Evolutionary conservation across 805 yeast genomes (phyloP).

Genomic region (Ogataea thermomethanolica): DNA sequence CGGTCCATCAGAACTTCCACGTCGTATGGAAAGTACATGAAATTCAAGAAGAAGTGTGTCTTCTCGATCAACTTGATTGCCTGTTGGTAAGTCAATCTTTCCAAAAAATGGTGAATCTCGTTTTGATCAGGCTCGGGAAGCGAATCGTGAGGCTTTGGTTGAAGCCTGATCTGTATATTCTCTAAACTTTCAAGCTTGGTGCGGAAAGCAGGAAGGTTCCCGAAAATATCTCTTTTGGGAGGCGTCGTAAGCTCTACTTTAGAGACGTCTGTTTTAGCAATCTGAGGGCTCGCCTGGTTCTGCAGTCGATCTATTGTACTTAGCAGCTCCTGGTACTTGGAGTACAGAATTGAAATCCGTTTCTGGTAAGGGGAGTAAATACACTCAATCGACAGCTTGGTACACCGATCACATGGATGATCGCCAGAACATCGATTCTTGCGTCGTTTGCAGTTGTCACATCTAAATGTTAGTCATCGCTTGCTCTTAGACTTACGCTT

Average conservation of each 20-base stretch:
- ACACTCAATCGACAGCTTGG: conserved; percentile 11
- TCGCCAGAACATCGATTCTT: conserved; percentile 28
- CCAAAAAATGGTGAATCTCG: conserved; percentile 10
- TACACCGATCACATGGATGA: conserved; percentile 23
- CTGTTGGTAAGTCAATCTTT: conserved; percentile 10
- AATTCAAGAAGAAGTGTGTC: conserved; percentile 24
- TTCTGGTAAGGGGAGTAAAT: conserved; percentile 24
- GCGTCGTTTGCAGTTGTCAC: conserved; percentile 22
- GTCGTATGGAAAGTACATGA: conserved; percentile 26
- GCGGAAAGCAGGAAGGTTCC: neutral
- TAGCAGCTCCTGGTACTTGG: conserved; percentile 21
- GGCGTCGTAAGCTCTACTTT: no score
- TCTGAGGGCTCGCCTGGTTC: conserved; percentile 3
- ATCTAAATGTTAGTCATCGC: conserved; percentile 6
- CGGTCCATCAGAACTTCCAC: conserved; percentile 17
- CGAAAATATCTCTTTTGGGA: neutral
- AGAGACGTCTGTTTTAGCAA: no score
- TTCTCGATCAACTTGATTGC: conserved; percentile 17
- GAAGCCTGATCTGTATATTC: neutral
- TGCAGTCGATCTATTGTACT: conserved; percentile 16
- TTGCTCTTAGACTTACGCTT: conserved; percentile 3
- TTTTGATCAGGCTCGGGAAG: neutral
- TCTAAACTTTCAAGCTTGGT: conserved; percentile 4
- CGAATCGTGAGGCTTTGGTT: conserved; percentile 3
- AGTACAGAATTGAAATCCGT: conserved; percentile 20